Evolutionary conservation across 2,329 filamentous ascomycete species (phyloP).

Genomic region (Botryosphaeria agaves): DNA sequence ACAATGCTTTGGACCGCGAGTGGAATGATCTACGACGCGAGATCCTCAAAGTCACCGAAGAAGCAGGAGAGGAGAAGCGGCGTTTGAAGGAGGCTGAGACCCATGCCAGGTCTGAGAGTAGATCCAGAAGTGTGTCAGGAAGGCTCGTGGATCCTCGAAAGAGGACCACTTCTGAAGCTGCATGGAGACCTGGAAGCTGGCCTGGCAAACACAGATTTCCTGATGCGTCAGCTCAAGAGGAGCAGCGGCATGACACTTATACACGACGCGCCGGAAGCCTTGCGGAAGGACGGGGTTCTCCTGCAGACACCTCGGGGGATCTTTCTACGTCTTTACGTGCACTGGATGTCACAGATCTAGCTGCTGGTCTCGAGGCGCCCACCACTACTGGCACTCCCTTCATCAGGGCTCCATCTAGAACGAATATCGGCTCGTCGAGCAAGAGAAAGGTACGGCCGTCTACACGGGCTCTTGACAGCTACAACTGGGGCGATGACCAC

Average conservation of each 20-base stretch:
- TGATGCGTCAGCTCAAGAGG: too few relatives aligned
- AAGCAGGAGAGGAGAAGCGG: constrained; percentile 6
- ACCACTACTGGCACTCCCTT: constrained; percentile 32
- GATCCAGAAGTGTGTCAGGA: too few relatives aligned
- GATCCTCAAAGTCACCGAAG: constrained; percentile 16
- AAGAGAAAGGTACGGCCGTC: constrained; percentile 10
- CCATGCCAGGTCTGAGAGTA: too few relatives aligned
- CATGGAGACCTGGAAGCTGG: too few relatives aligned
- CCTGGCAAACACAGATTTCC: too few relatives aligned
- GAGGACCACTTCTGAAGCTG: too few relatives aligned
- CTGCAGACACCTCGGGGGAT: too few relatives aligned
- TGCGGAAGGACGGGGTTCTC: too few relatives aligned
- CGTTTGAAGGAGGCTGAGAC: constrained; percentile 15
- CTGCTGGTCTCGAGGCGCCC: constrained; percentile 2
- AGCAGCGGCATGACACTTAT: too few relatives aligned
- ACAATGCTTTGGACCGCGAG: constrained; percentile 15
- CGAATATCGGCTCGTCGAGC: constrained; percentile 13
- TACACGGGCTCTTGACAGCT: constrained; percentile 20
- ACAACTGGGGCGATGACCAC: constrained; percentile 28
- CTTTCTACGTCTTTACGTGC: constrained; percentile 1
- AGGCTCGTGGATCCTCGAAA: too few relatives aligned
- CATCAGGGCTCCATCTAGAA: constrained; percentile 29
- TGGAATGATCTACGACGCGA: constrained; percentile 17
- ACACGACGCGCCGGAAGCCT: too few relatives aligned
- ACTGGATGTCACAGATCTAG: constrained; percentile 4